Evolutionary conservation across 2,329 filamentous ascomycete genomes (phyloP), one percentile per base, ranked within the genome.

Genomic region (Fusarium begoniae): DNA sequence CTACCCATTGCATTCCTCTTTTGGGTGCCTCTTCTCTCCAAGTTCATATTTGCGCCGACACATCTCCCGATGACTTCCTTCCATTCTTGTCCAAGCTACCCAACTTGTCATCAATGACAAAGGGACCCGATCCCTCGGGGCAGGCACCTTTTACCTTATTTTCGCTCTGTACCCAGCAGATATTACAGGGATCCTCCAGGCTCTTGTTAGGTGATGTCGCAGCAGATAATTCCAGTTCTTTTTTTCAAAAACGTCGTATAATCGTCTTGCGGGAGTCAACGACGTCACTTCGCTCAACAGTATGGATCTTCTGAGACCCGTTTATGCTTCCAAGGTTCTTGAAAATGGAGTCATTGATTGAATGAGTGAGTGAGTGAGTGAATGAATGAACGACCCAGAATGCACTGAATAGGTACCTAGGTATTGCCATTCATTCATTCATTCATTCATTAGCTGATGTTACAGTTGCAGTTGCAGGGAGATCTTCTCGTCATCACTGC

Each of bases 201-300:
- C 24, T 55, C 35, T 40, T 41, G 35, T 28, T 41, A 41, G 24
- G 40, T 41, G 24, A 41, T 41, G 51, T 55, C 11, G 26, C 51
- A 55, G 51, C 28, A 55, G 37, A 41, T 10, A 41, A 18, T 54
- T 28, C 24, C 32, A 54, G 28, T 22, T 55, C 24, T 41, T 14
- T 28, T 28, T 24, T 24, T 18, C 28, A 24, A 26, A 44, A 50
- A 58, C 62, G 50, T 60, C 55, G 41, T 67, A 38, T 40, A 41
- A 54, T 48, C 47, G 40, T 38, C 41, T 30, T 55, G 43, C 64
- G 40, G 48, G 57, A 69, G 67, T 69, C 69, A 65, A 73, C 70
- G 64, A 72, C 69, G 70, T 72, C 70, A 72, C 70, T 60, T 57
- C 56, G 65, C 48, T 69, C 64, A 26, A 69, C 38, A 38, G 38